phyloP scores from a whole-genome alignment of 1,284 basidiomycete genomes.

The Cystobasidium pallidum region DNA sequence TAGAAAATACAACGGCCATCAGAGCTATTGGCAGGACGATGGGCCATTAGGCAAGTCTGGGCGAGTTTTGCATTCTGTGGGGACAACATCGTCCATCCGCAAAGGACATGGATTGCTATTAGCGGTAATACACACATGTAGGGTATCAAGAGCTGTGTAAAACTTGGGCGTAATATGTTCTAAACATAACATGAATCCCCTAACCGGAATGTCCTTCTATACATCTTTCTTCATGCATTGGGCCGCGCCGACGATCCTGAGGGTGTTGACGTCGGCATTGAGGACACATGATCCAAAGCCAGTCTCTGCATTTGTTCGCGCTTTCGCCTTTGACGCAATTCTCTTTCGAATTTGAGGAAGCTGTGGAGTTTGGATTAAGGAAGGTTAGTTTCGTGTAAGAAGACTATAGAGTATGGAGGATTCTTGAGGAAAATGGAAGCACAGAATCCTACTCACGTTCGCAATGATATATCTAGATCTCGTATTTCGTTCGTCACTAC shows the following conservation, averaged over 20 bases:
- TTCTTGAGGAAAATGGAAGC: background rate
- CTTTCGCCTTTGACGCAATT: constrained; percentile 18
- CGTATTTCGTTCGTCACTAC: constrained; percentile 29
- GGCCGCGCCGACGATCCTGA: background rate
- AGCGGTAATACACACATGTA: too few relatives aligned
- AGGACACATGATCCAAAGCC: constrained; percentile 32
- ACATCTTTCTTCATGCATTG: background rate
- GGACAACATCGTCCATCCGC: too few relatives aligned
- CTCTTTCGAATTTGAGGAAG: constrained; percentile 42
- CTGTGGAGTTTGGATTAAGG: background rate
- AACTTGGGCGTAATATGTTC: too few relatives aligned
- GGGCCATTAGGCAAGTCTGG: constrained; percentile 20
- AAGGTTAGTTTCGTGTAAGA: background rate
- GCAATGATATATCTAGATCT: constrained; percentile 36
- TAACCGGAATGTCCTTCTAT: too few relatives aligned
- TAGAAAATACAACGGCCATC: constrained; percentile 48
- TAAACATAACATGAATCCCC: too few relatives aligned
- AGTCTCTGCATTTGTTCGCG: constrained; percentile 9
- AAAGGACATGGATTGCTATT: too few relatives aligned
- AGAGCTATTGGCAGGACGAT: constrained; percentile 54
- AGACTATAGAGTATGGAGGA: background rate
- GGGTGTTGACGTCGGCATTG: constrained; percentile 10
- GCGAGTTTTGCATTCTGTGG: too few relatives aligned
- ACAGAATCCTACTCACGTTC: constrained; percentile 17
- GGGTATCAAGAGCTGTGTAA: too few relatives aligned